Conservation (phyloP, 192 early-diverging fungal genomes). For the Rhizoclosmatium sp. region DNA sequence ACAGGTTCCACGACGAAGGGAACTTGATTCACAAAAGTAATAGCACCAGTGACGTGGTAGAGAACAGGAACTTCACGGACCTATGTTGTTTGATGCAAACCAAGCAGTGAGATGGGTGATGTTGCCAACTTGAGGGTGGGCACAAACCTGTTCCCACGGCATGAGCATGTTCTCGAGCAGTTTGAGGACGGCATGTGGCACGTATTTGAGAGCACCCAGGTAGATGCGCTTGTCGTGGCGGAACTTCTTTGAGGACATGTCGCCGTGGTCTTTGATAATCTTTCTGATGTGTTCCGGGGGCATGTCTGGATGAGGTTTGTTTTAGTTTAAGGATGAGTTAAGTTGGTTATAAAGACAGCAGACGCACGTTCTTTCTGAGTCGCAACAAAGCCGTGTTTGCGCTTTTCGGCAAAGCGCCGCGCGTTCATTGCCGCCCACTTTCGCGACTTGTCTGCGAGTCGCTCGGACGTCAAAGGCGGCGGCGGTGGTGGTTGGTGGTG, state of each 20-base stretch:
- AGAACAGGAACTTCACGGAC: slow-evolving; percentile 94
- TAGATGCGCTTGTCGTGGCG: slow-evolving; percentile 98
- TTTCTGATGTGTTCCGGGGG: slow-evolving; percentile 97
- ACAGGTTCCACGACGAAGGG: slow-evolving; percentile 96
- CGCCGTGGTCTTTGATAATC: slow-evolving; percentile 99
- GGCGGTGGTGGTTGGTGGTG: not conserved
- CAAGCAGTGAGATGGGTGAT: not conserved
- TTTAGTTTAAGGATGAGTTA: no score
- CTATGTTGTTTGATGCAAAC: slow-evolving; percentile 6
- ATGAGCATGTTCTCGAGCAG: slow-evolving; percentile 99
- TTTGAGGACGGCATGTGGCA: slow-evolving; percentile 98
- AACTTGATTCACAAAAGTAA: slow-evolving; percentile 98
- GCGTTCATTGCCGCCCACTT: slow-evolving; percentile 93
- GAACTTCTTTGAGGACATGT: slow-evolving; percentile 98
- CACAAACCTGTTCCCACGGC: slow-evolving; percentile 94
- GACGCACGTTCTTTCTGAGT: slow-evolving; percentile 78
- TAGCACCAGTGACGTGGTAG: slow-evolving; percentile 98
- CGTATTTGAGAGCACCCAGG: slow-evolving; percentile 97
- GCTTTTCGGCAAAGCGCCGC: slow-evolving; percentile 92
- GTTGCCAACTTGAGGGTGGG: no score
- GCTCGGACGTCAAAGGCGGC: slow-evolving; percentile 12
- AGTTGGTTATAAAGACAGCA: no score
- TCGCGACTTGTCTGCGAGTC: slow-evolving; percentile 80
- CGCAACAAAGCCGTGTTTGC: slow-evolving; percentile 93
- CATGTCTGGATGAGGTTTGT: slow-evolving; percentile 64